Evolutionary conservation across 106 monocot species (phyloP).

Genomic region (Dioscorea alata): DNA sequence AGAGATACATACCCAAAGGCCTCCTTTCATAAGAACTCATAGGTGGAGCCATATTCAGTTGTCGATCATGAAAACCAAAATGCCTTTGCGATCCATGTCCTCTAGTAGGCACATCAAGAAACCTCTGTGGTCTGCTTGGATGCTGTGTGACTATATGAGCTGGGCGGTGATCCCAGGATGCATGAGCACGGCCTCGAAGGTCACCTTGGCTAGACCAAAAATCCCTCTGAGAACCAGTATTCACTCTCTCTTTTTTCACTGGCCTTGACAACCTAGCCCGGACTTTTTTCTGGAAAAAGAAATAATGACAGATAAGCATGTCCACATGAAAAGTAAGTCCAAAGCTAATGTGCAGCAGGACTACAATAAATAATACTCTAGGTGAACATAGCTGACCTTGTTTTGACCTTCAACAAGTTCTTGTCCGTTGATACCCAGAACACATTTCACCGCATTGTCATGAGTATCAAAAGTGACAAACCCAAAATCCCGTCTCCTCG

Average conservation of each 20-base stretch:
- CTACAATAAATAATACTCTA: no score
- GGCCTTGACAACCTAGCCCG: constrained; percentile 86
- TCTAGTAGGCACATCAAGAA: constrained; percentile 19
- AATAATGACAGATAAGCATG: background rate
- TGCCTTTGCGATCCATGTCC: constrained; percentile 38
- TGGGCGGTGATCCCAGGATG: constrained; percentile 36
- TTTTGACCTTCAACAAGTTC: constrained; percentile 79
- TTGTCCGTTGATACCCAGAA: constrained; percentile 70
- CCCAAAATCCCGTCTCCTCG: constrained; percentile 93
- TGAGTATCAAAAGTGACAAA: constrained; percentile 89
- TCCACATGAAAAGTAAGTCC: no score
- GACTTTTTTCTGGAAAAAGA: constrained; percentile 65
- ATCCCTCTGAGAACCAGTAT: constrained; percentile 42
- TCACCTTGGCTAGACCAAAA: constrained; percentile 28
- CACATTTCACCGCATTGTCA: constrained; percentile 75
- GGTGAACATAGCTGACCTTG: constrained; percentile 42
- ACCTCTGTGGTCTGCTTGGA: constrained; percentile 20
- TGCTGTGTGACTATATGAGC: constrained; percentile 34
- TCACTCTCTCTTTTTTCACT: constrained; percentile 57
- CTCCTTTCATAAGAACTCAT: constrained; percentile 52
- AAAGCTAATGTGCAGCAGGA: no score
- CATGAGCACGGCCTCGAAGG: constrained; percentile 19
- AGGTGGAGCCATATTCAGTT: constrained; percentile 21
- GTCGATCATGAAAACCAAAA: constrained; percentile 45
- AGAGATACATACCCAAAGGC: constrained; percentile 29